Evolutionary conservation across 1,139 yeast genomes (phyloP), one percentile per base, ranked within the genome.

Genomic region (Sugiyamaella novakii): DNA sequence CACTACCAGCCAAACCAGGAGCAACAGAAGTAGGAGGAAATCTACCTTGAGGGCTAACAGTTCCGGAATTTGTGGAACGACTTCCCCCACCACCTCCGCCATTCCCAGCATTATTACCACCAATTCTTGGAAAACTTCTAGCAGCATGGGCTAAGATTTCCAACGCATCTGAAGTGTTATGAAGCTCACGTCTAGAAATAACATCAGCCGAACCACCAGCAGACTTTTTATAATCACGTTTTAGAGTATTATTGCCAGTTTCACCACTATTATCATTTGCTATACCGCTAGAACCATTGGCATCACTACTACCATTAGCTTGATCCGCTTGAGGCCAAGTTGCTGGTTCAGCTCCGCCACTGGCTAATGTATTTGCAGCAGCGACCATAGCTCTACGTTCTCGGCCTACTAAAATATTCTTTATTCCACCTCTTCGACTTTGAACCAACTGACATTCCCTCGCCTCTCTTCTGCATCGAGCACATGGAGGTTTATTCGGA

Each of bases 401-500:
- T 29, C 54, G 66, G 8, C 80, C 81, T 14, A 69, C 70, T 5
- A 71, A 61, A 10, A 78, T 74, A 55, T 78, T 77, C 17, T 69
- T 68, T 22, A 74, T 68, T 1, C 83, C 84, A 2, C 87, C 85
- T 47, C 87, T 67, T 53, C 75, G 73, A 31, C 81, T 73, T 47
- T 81, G 85, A 3, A 84, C 84, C 67, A 89, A 85, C 19, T 83
- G 81, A 68, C 97, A 89, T 59, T 84, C 88, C 59, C 79, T 79
- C 17, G 94, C 73, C 62, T 89, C 96, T 45, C 96, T 74, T 54
- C 78, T 75, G 62, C 97, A 89, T 47, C 97, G 71, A 2, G 81
- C 84, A 74, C 98, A 91, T 15, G 94, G 94, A 5, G 95, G 95
- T 6, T 80, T 82, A 46, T 76, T 74, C 0, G 96, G 96, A 50